Evolutionary conservation across 495 filamentous ascomycete species (phyloP), one percentile per base, ranked within the genome.

Genomic region (Penicillium verhagenii): DNA sequence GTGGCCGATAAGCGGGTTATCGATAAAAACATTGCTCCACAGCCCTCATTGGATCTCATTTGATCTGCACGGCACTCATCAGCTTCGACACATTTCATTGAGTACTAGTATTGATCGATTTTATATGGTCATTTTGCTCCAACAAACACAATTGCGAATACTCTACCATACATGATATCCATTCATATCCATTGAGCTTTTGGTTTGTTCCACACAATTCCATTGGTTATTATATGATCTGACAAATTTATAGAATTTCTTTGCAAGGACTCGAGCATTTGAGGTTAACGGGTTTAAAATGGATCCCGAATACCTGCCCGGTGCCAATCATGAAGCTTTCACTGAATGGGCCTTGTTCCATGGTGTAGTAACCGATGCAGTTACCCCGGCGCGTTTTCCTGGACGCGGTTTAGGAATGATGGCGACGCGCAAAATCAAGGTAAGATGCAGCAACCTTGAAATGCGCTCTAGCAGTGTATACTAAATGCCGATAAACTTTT

Each of bases 391-490:
- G 16, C 72, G 62, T 60, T 81, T 93, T 24, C 81, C 83, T 8
- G 84, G 84, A 2, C 76, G 86, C 21, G 90, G 91, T 7, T 71
- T 93, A 10, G 90, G 91, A 21, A 84, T 96, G 50, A 78, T 90
- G 33, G 86, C 90, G 3, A 84, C 82, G 2, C 77, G 78, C 14
- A 67, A 72, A 6, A 79, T 93, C 52, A 68, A 86, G 72, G 90
- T 90, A 72, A 16, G 59, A 28, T 25, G 23, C 21, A 51, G 8
- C 20, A 46, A 24, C 0, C 40, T n/a, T n/a, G n/a, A n/a, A n/a
- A n/a, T n/a, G n/a, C n/a, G n/a, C n/a, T n/a, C n/a, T n/a, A n/a
- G n/a, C n/a, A n/a, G n/a, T n/a, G n/a, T n/a, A n/a, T n/a, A n/a
- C n/a, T n/a, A n/a, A n/a, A 47, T 35, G 43, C 42, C 29, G 14